Base-by-base conservation (phyloP, 257 asterid species). In the Orobanche coerulescens region DNA sequence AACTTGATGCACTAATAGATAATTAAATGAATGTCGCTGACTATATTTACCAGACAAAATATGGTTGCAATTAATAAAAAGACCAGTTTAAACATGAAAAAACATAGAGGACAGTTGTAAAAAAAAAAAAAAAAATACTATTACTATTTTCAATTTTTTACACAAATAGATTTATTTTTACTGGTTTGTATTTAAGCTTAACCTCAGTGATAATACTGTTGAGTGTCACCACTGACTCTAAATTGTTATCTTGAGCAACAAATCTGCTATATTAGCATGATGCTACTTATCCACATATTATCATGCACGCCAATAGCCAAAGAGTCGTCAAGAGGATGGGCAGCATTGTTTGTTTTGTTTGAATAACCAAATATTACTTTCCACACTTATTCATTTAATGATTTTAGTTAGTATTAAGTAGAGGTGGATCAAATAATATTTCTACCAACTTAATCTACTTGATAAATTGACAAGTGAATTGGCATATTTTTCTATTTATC, bases 191-290 rank as follows among this genome's bases (percentile, higher is more conserved):
- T 28, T 52, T 26, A 18, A n/a, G 58, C 58, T 19, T 26, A 31
- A 50, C 19, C 23, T 23, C 62, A 40, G 13, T 59, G 28, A 15
- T 14, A 31, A 18, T 39, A 22, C 30, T 47, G 26, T 28, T n/a
- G 44, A 11, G 53, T 22, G 58, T 31, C 49, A 31, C 3, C 47
- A 39, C 39, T 5, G 1, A 71, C 37, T 44, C 20, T 34, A 37
- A 24, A 28, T 31, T 48, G 57, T 22, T 36, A 53, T 46, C 18
- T 49, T 48, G 60, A 47, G 70, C 40, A 63, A 26, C 28, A 56
- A 53, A 16, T 20, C 6, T 64, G 20, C 50, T 59, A 28, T 44
- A 60, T 52, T 53, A 40, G 49, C 69, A 44, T 8, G 14, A 40
- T 44, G 66, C 19, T 43, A 7, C 61, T 6, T 36, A 55, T 43